These are phyloP conservation scores for Globisporangium cystogenes DNA, from an alignment of 352 stramenopile genomes.

Conservation along the genomic window DNA sequence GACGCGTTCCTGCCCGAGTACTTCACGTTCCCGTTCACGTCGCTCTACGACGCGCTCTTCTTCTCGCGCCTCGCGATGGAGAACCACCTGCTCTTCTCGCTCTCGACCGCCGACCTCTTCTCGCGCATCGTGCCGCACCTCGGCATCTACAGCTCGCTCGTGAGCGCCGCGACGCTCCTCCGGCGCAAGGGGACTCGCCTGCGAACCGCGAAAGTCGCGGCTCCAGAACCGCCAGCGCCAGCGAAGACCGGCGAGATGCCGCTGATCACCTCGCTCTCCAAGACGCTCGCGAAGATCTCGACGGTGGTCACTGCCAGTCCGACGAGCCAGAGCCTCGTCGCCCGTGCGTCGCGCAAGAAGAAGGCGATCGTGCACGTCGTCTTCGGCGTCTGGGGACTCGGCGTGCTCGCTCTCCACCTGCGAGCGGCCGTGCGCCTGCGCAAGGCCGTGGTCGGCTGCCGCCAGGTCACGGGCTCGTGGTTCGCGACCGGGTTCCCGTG, in stretches of 20 bases:
- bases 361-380: constrained; percentile 19
- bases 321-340: no score
- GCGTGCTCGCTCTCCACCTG: constrained; percentile 11
- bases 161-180: constrained; percentile 1
- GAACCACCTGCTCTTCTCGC: constrained; percentile 17
- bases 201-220: no score
- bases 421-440: constrained; percentile 1
- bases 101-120: constrained; percentile 6
- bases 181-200: no score
- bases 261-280: no score
- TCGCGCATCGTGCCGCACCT: constrained; percentile 20
- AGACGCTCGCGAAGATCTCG: no score
- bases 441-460: not conserved
- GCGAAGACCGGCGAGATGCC: no score
- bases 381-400: constrained; percentile 20
- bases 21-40: constrained; percentile 10
- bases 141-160: constrained; percentile 15
- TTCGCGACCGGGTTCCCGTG: constrained; percentile 17
- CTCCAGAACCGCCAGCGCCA: no score
- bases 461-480: not conserved
- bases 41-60: constrained; percentile 17
- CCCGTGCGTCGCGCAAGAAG: no score
- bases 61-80: constrained; percentile 18
- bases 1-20: constrained; percentile 4
- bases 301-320: no score